Base-by-base conservation (phyloP, 2,329 filamentous ascomycete species). In the Knoxdaviesia proteae region DNA sequence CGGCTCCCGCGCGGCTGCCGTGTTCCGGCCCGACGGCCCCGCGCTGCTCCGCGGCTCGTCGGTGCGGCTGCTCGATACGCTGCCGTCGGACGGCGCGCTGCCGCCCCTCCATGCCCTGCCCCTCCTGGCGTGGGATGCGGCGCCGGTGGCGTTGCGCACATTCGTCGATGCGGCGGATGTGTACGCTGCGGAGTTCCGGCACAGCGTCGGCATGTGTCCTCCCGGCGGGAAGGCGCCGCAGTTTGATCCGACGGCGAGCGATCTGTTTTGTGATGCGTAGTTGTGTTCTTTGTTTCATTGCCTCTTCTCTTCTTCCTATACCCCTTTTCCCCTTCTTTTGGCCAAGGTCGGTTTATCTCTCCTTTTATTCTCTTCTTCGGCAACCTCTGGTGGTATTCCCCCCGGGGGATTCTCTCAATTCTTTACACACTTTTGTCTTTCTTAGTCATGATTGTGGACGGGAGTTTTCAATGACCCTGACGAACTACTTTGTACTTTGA, bases 161-260 rank as follows among this genome's bases (percentile, higher is more conserved):
- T 48, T 75, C 3, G 59, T 61, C 6, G 52, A 55, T 2, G 56
- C 58, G 2, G 69, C 74, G 3, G 47, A 56, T 1, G 59, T 65
- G 5, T 84, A 77, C 51, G 61, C 69, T 5, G 52, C 58, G 0
- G 52, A 62, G 9, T 88, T 90, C 53, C 69, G 75, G 38, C 57
- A 59, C 42, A 61, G 71, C 3, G 67, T 84, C 9, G 84, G 84
- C n/a, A 71, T 70, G 1, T 93, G 84, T 51, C 54, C 55, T 30
- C 56, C 52, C 3, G 56, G 59, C 3, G 20, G 20, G 2, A 20
- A 20, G 20, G 20, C 20, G 20, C 20, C 20, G 20, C 2, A 44
- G 51, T 44, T 52, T 33, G 49, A 58, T n/a, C 56, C 57, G 31
- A 61, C 60, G 36, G 64, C 71, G 1, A 58, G 61, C 32, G 77